A percentile compares a stretch with the other conserved stretches of the same genome.
These are phyloP conservation scores for Kluyveromyces siamensis DNA, from an alignment of 805 yeast species.

Conservation along the genomic window DNA sequence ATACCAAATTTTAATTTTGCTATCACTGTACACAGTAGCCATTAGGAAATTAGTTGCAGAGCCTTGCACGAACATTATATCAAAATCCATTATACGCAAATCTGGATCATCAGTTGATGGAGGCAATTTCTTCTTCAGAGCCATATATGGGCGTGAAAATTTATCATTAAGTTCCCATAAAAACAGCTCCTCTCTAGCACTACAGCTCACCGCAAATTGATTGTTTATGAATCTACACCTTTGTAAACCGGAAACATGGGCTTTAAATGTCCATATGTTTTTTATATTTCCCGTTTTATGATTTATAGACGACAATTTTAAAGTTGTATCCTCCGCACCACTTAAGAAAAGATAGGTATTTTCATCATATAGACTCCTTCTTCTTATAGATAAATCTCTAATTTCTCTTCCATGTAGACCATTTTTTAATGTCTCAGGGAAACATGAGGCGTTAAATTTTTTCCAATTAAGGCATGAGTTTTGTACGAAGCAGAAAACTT, in stretches of 20 bases:
- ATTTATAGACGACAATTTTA: slow-evolving; percentile 43
- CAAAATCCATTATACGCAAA: slow-evolving; percentile 83
- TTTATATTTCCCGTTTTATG: slow-evolving; percentile 33
- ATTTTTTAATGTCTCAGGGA: slow-evolving; percentile 32
- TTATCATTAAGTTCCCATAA: slow-evolving; percentile 57
- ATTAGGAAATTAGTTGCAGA: slow-evolving; percentile 24
- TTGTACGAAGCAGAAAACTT: slow-evolving; percentile 50
- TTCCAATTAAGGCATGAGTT: slow-evolving; percentile 40
- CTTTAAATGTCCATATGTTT: slow-evolving; percentile 54
- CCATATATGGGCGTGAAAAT: slow-evolving; percentile 36
- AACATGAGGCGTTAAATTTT: slow-evolving; percentile 17
- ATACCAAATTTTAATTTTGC: slow-evolving; percentile 59
- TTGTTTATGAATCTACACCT: slow-evolving; percentile 52
- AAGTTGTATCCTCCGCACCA: slow-evolving; percentile 84
- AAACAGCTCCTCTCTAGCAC: slow-evolving; percentile 83
- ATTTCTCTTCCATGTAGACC: slow-evolving; percentile 94
- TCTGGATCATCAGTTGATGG: slow-evolving; percentile 62
- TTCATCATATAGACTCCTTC: slow-evolving; percentile 17
- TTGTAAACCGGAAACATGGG: slow-evolving; percentile 87
- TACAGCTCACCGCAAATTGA: slow-evolving; percentile 42
- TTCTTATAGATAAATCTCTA: slow-evolving; percentile 56
- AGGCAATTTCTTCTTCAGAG: slow-evolving; percentile 43
- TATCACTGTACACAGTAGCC: slow-evolving; percentile 77
- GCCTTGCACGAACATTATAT: slow-evolving; percentile 33
- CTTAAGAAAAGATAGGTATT: slow-evolving; percentile 45